Percentiles rank a stretch among this genome's conserved stretches.
phyloP scores from a whole-genome alignment of 208 protist species.

The Lotmaria passim region DNA sequence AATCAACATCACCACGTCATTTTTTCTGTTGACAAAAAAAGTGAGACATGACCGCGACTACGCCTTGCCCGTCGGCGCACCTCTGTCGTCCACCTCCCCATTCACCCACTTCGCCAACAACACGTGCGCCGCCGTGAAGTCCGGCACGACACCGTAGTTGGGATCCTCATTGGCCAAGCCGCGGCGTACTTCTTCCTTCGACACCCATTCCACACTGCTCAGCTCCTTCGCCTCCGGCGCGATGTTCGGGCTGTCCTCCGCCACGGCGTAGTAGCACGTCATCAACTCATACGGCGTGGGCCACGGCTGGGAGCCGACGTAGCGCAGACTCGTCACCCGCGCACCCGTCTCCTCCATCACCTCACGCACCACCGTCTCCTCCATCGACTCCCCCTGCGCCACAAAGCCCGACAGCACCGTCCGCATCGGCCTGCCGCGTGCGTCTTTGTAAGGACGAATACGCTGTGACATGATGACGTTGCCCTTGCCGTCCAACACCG shows the following conservation, averaged over 20 bases:
- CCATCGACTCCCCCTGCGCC: constrained; percentile 53
- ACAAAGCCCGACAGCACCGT: constrained; percentile 59
- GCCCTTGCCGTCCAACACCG: constrained; percentile 53
- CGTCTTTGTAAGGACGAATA: background rate
- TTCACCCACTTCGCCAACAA: too few relatives aligned
- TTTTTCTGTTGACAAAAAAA: too few relatives aligned
- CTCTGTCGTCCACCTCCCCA: too few relatives aligned
- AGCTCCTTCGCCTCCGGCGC: constrained; percentile 41
- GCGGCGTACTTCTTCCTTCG: constrained; percentile 46
- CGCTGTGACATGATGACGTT: constrained; percentile 49
- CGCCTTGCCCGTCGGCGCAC: too few relatives aligned
- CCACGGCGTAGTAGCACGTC: constrained; percentile 62
- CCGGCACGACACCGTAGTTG: background rate
- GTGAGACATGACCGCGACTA: too few relatives aligned
- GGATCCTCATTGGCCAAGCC: constrained; percentile 37
- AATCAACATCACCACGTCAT: too few relatives aligned
- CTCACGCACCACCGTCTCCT: constrained; percentile 58
- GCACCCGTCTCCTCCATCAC: constrained; percentile 64
- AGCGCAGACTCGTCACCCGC: constrained; percentile 40
- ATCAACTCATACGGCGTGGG: constrained; percentile 53
- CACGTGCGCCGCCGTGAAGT: too few relatives aligned
- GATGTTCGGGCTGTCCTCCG: constrained; percentile 33
- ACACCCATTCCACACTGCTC: constrained; percentile 43
- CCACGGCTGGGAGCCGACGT: constrained; percentile 68
- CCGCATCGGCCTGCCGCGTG: background rate